A percentile compares a stretch with the other conserved stretches of the same genome.
These are phyloP conservation scores for Penicillium sp. DNA, from an alignment of 2,329 filamentous ascomycete genomes.

Conservation along the genomic window DNA sequence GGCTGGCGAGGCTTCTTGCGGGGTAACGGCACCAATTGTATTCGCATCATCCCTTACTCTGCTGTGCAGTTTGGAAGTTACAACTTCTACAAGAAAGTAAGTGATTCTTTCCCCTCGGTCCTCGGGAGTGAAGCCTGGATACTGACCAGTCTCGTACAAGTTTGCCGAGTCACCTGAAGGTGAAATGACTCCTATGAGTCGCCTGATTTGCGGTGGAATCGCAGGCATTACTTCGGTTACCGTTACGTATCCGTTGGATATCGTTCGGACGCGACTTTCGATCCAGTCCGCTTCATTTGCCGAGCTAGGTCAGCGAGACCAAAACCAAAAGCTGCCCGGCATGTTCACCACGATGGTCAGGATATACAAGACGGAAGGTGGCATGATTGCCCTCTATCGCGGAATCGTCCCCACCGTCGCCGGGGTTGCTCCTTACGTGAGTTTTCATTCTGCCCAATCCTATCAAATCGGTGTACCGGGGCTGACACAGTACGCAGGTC, in stretches of 20 bases:
- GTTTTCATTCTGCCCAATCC: conserved; percentile 17
- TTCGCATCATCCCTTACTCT: conserved; percentile 96
- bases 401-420: conserved; percentile 92
- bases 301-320: conserved; percentile 62
- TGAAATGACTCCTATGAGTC: conserved; percentile 69
- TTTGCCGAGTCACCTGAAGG: conserved; percentile 78
- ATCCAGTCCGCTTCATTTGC: conserved; percentile 97
- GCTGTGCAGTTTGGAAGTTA: conserved; percentile 98
- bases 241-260: conserved; percentile 94
- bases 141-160: conserved; percentile 36
- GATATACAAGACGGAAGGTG: conserved; percentile 93
- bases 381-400: conserved; percentile 80
- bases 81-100: conserved; percentile 90
- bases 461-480: not conserved
- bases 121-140: not conserved
- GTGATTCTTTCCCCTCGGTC: conserved; percentile 29
- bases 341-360: conserved; percentile 81
- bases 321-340: conserved; percentile 68
- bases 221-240: conserved; percentile 95
- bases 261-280: conserved; percentile 90
- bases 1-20: conserved; percentile 97
- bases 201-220: conserved; percentile 83
- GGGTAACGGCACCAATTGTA: conserved; percentile 96
- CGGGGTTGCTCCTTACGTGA: conserved; percentile 89
- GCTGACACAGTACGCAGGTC: conserved; percentile 55